Evolutionary conservation across 352 stramenopile genomes (phyloP).

Genomic region (Thraustochytrium striatum): DNA sequence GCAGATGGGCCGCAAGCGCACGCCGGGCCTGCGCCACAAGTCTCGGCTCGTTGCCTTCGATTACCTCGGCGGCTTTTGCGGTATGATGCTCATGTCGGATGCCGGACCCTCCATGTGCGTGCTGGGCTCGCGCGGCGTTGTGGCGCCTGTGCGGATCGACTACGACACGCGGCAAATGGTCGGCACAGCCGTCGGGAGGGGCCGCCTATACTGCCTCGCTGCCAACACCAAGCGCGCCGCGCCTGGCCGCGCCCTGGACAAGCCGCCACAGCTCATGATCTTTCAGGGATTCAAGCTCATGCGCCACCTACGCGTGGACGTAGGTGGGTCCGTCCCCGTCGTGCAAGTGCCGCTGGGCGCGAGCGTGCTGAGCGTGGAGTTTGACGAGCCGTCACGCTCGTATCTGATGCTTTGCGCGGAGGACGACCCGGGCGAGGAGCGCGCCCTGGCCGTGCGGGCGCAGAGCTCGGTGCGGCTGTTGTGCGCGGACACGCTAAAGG

Average conservation of each 20-base stretch:
- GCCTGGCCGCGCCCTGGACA: background rate
- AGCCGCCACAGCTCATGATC: constrained; percentile 18
- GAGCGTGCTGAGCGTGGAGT: constrained; percentile 28
- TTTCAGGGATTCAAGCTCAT: constrained; percentile 21
- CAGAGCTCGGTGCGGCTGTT: background rate
- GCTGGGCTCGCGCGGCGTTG: background rate
- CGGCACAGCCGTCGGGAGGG: constrained; percentile 12
- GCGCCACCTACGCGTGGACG: constrained; percentile 5
- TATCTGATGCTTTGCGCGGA: constrained; percentile 36
- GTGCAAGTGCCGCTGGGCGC: constrained; percentile 41
- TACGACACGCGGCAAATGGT: background rate
- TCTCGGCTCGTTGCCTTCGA: constrained; percentile 31
- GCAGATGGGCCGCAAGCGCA: background rate
- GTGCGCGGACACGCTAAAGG: constrained; percentile 17
- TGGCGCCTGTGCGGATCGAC: constrained; percentile 4
- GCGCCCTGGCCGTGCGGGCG: constrained; percentile 4
- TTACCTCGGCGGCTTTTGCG: constrained; percentile 25
- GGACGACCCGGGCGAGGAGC: constrained; percentile 31
- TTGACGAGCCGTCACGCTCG: constrained; percentile 5
- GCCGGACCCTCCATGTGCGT: background rate
- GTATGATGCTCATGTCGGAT: background rate
- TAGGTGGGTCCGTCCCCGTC: constrained; percentile 16
- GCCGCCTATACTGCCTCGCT: constrained; percentile 9
- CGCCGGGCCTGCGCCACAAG: background rate
- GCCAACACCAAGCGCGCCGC: background rate